Percentiles rank a stretch among this genome's conserved stretches.
phyloP scores from a whole-genome alignment of 106 monocot genomes.

The Acanthochlamys bracteata region DNA sequence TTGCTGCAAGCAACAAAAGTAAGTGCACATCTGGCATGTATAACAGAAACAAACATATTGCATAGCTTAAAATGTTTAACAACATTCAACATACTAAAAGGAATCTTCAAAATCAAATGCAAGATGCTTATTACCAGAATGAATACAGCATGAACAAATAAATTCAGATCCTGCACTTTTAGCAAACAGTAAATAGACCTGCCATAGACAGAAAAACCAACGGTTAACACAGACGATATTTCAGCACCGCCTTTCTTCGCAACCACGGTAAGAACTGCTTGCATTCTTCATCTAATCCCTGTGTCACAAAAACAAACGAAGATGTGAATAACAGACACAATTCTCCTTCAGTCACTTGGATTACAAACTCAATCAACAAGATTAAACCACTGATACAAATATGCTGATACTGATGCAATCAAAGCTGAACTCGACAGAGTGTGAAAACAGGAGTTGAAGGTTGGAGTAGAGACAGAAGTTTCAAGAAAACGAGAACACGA shows the following conservation, averaged over 20 bases:
- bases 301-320: not conserved
- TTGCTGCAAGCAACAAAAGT: conserved; percentile 38
- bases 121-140: not conserved
- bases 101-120: conserved; percentile 50
- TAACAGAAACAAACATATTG: too few species aligned
- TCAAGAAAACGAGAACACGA: too few species aligned
- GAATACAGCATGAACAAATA: too few species aligned
- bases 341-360: too few species aligned
- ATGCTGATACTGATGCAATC: too few species aligned
- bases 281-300: conserved; percentile 9
- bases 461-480: too few species aligned
- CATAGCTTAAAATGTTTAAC: not conserved
- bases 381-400: too few species aligned
- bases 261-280: conserved; percentile 67
- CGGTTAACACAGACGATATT: conserved; percentile 53
- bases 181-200: conserved; percentile 20
- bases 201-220: conserved; percentile 50
- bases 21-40: not conserved
- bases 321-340: not conserved
- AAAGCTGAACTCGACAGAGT: too few species aligned
- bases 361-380: too few species aligned
- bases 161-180: too few species aligned
- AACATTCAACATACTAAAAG: conserved; percentile 64
- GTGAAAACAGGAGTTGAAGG: too few species aligned
- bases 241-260: conserved; percentile 44